These are phyloP conservation scores for Cicer arietinum DNA, from an alignment of 306 rosid species.

Conservation along the genomic window DNA sequence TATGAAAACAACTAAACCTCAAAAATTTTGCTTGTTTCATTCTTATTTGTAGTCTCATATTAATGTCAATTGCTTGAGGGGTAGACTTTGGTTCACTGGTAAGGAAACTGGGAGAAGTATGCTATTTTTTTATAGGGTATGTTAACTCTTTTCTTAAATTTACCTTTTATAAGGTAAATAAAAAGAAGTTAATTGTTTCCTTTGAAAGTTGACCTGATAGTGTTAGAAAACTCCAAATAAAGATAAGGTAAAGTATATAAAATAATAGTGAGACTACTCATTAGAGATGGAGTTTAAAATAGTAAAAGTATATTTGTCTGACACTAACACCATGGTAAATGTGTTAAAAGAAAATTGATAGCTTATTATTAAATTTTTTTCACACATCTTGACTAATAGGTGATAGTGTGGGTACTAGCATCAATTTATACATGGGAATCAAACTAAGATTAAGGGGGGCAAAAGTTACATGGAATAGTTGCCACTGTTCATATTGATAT, in stretches of 20 bases:
- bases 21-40: background rate
- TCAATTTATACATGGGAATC: background rate
- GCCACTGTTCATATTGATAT: background rate
- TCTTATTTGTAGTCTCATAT: background rate
- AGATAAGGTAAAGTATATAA: background rate
- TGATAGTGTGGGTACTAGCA: background rate
- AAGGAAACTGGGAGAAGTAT: background rate
- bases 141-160: background rate
- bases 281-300: background rate
- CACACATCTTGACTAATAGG: background rate
- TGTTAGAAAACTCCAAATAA: slow-evolving; percentile 22
- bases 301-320: background rate
- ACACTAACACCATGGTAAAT: slow-evolving; percentile 8
- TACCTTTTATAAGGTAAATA: background rate
- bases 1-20: background rate
- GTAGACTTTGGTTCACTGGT: background rate
- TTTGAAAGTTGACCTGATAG: background rate
- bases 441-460: slow-evolving; percentile 6
- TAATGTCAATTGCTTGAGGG: background rate
- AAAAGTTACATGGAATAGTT: background rate
- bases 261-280: background rate
- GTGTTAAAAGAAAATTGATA: slow-evolving; percentile 3
- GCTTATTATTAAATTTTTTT: background rate
- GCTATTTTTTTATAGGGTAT: background rate
- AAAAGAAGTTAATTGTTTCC: background rate